Evolutionary conservation across 352 stramenopile genomes (phyloP).

Genomic region (Phytophthora hybrid): DNA sequence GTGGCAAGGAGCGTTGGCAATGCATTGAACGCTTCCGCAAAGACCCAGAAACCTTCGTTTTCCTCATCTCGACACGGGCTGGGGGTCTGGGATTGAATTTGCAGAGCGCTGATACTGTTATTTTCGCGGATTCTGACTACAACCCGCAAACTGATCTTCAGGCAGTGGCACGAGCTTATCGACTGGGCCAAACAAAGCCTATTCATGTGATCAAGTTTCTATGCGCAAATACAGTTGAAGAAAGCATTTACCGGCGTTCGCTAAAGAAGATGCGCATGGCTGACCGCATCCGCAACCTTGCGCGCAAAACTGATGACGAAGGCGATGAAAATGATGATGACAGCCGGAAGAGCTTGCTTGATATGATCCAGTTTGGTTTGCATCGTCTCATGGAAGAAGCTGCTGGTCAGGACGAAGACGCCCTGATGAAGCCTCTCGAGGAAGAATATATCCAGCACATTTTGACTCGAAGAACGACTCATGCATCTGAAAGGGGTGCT

Average conservation of each 20-base stretch:
- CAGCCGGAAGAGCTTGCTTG: slow-evolving; percentile 55
- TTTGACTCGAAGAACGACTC: slow-evolving; percentile 33
- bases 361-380: slow-evolving; percentile 82
- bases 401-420: slow-evolving; percentile 34
- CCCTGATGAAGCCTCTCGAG: slow-evolving; percentile 57
- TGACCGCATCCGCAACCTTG: slow-evolving; percentile 73
- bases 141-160: slow-evolving; percentile 82
- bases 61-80: slow-evolving; percentile 80
- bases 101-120: slow-evolving; percentile 84
- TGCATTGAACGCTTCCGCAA: slow-evolving; percentile 85
- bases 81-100: slow-evolving; percentile 79
- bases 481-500: slow-evolving; percentile 5
- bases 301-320: slow-evolving; percentile 40
- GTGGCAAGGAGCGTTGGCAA: slow-evolving; percentile 82
- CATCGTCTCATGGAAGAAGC: slow-evolving; percentile 69
- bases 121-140: slow-evolving; percentile 85
- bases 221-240: slow-evolving; percentile 78
- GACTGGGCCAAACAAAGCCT: slow-evolving; percentile 75
- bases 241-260: slow-evolving; percentile 80
- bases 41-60: slow-evolving; percentile 91
- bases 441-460: slow-evolving; percentile 69
- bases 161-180: slow-evolving; percentile 73
- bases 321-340: slow-evolving; percentile 49
- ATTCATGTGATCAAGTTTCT: slow-evolving; percentile 87
- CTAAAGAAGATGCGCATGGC: slow-evolving; percentile 81